phyloP scores from a whole-genome alignment of 2,329 filamentous ascomycete species.

The Aulographum hederae region DNA sequence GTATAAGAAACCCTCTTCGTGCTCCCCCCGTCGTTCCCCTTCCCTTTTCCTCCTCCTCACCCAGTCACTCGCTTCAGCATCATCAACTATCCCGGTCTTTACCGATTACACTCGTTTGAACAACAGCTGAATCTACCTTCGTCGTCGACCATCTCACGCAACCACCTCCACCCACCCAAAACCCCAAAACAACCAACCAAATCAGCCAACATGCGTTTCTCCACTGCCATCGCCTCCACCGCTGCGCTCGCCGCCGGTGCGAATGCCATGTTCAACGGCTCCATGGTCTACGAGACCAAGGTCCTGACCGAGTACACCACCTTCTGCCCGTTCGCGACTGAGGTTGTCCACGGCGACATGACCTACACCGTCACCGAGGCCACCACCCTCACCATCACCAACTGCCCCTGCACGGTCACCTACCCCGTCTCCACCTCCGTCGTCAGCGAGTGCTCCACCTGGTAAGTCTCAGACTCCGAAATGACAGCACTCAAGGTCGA shows the following conservation, averaged over 20 bases:
- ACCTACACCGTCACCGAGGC: slow-evolving; percentile 16
- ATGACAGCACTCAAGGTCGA: slow-evolving; percentile 1
- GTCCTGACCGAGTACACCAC: slow-evolving; percentile 11
- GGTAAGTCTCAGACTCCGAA: too few relatives aligned
- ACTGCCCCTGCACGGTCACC: slow-evolving; percentile 12
- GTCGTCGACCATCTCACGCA: slow-evolving; percentile 10
- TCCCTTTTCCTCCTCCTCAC: slow-evolving; percentile 14
- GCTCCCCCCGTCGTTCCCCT: slow-evolving; percentile 5
- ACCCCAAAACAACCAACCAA: too few relatives aligned
- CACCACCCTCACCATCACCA: slow-evolving; percentile 14
- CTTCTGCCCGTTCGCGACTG: slow-evolving; percentile 11
- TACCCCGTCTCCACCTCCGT: slow-evolving; percentile 7
- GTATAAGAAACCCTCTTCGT: slow-evolving; percentile 13
- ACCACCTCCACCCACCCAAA: too few relatives aligned
- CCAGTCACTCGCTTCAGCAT: slow-evolving; percentile 15
- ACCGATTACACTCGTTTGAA: slow-evolving; percentile 23
- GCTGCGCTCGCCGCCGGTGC: slow-evolving; percentile 10
- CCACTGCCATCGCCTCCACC: slow-evolving; percentile 13
- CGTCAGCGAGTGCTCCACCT: not conserved
- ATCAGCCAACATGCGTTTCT: slow-evolving; percentile 21
- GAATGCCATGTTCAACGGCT: not conserved
- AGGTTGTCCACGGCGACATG: slow-evolving; percentile 11
- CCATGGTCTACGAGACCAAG: slow-evolving; percentile 12
- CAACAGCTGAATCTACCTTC: slow-evolving; percentile 6
- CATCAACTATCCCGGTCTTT: slow-evolving; percentile 17